Evolutionary conservation across 2,329 filamentous ascomycete species (phyloP).

Genomic region (Epichloe brachyelytri): DNA sequence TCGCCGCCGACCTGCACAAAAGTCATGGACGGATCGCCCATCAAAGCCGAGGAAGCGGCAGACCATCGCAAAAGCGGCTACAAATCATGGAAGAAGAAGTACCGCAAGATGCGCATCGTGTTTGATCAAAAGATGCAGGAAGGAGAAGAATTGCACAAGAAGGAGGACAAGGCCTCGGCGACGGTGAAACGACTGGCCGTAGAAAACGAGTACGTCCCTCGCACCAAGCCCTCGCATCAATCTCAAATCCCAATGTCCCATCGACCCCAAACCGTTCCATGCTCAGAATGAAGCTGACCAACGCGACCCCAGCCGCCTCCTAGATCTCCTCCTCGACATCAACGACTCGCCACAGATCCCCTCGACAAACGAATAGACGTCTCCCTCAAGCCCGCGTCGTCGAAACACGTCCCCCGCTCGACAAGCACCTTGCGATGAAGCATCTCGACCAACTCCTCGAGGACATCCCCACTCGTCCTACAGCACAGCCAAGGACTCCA

Average conservation of each 20-base stretch:
- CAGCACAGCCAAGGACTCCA: conserved; percentile 45
- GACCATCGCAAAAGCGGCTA: conserved; percentile 36
- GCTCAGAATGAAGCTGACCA: neutral
- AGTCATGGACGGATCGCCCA: conserved; percentile 21
- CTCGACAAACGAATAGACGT: conserved; percentile 64
- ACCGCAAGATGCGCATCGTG: conserved; percentile 72
- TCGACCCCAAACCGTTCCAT: too few relatives aligned
- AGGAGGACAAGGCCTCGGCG: conserved; percentile 68
- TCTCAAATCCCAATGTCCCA: neutral
- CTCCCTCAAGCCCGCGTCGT: conserved; percentile 30
- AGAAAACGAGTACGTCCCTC: conserved; percentile 69
- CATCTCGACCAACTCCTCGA: conserved; percentile 36
- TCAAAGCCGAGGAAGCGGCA: conserved; percentile 33
- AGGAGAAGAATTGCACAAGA: conserved; percentile 68
- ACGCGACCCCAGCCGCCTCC: conserved; percentile 54
- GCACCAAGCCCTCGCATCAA: neutral
- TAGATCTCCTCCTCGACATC: conserved; percentile 80
- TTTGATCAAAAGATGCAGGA: conserved; percentile 70
- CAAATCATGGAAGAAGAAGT: conserved; percentile 82
- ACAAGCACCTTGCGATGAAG: conserved; percentile 29
- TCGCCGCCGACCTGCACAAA: neutral
- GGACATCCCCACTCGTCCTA: conserved; percentile 39
- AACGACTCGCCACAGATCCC: conserved; percentile 71
- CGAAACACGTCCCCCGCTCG: conserved; percentile 19
- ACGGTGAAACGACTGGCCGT: conserved; percentile 74